Base-by-base conservation (phyloP, 176 grass and related monocot genomes). In the Cymbopogon citratus region DNA sequence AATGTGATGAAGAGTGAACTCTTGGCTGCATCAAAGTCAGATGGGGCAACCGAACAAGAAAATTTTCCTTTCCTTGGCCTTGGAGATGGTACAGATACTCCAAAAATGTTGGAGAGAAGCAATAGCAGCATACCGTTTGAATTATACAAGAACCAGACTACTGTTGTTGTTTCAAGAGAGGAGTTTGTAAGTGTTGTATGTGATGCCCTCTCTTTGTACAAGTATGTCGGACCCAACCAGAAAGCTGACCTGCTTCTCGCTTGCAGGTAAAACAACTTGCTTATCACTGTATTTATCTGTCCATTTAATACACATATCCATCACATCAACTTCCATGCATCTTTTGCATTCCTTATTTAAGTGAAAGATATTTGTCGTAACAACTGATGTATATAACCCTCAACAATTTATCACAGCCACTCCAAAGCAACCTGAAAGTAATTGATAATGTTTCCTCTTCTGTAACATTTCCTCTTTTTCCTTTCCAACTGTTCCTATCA, bases 161-260 rank as follows among this genome's bases (percentile, higher is more conserved):
- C 92, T 0, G 75, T 90, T 83, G 72, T 90, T 73, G 12, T 95
- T 89, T 87, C 88, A 75, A 91, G 92, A 63, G 90, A 95, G 62
- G 29, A 77, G 52, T 98, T 98, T 26, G 45, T 93, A 66, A 79
- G 76, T 81, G 87, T 95, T 38, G 89, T 90, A 36, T 98, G 96
- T 16, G 85, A 93, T 76, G 90, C 92, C 33, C 90, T 98, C 54
- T 79, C 87, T 54, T 76, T 48, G 28, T 98, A 98, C 64, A 98
- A 98, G 46, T 98, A 98, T 69, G 85, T 98, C 23, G 90, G 92
- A 56, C 87, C 96, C 69, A 95, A 98, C 72, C 96, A 98, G 83
- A 85, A 84, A 77, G 92, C 92, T 33, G 96, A 98, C 84, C 90
- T 98, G 29, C 89, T 95, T 85, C 90, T 98, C 21, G 96, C 96